A percentile compares a stretch with the other conserved stretches of the same genome.
Conservation (phyloP, 441 rosid species). For the Populus hybrid region DNA sequence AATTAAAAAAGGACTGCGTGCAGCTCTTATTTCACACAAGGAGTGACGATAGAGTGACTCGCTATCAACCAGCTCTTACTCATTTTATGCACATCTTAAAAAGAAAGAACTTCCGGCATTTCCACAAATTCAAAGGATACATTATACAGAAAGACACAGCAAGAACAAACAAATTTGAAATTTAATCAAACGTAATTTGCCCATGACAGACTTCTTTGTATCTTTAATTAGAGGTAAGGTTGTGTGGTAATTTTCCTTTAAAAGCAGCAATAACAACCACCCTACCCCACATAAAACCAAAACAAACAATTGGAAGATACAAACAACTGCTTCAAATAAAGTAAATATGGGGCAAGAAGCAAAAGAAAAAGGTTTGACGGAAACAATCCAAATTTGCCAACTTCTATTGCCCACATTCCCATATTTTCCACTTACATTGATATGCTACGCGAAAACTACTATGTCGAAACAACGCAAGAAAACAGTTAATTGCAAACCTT, state of each 20-base stretch:
- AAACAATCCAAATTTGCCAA: constrained; percentile 3
- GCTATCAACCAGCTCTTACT: too few relatives aligned
- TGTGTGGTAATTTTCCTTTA: not conserved
- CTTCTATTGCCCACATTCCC: not conserved
- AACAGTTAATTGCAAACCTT: constrained; percentile 12
- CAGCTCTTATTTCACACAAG: too few relatives aligned
- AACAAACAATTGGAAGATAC: not conserved
- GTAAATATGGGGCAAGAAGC: not conserved
- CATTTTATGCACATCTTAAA: not conserved
- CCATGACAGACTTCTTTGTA: not conserved
- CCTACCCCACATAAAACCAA: not conserved
- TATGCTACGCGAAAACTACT: constrained; percentile 9
- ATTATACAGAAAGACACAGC: not conserved
- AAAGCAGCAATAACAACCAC: not conserved
- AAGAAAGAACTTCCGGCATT: not conserved
- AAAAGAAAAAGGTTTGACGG: not conserved
- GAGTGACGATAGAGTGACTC: too few relatives aligned
- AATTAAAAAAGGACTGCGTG: too few relatives aligned
- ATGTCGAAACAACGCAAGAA: not conserved
- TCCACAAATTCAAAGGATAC: not conserved
- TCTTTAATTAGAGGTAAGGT: not conserved
- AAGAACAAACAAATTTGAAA: not conserved
- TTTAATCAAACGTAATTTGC: not conserved
- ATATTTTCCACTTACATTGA: not conserved
- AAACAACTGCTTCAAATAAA: not conserved